Evolutionary conservation across 176 grass and related monocot genomes (phyloP).

Genomic region (Sorghum bicolor): Sorghum_bicolor_NCBIv3 NC_012873.2:13811501-13812000

Average conservation of each 20-base stretch:
- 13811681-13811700: no score
- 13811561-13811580: neutral
- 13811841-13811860: neutral
- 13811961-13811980: neutral
- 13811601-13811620: no score
- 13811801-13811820: neutral
- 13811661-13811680: no score
- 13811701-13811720: no score
- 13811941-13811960: constrained; percentile 14
- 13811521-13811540: no score
- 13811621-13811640: no score
- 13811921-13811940: neutral
- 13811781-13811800: neutral
- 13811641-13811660: no score
- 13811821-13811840: neutral
- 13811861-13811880: constrained; percentile 14
- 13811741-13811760: neutral
- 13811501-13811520: no score
- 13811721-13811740: no score
- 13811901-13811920: constrained; percentile 34
- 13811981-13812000: neutral
- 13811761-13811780: neutral
- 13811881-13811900: constrained; percentile 60
- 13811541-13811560: neutral
- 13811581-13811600: no score